These are phyloP conservation scores for Ophiostoma populinum DNA, from an alignment of 2,329 filamentous ascomycete genomes.

Conservation along the genomic window DNA sequence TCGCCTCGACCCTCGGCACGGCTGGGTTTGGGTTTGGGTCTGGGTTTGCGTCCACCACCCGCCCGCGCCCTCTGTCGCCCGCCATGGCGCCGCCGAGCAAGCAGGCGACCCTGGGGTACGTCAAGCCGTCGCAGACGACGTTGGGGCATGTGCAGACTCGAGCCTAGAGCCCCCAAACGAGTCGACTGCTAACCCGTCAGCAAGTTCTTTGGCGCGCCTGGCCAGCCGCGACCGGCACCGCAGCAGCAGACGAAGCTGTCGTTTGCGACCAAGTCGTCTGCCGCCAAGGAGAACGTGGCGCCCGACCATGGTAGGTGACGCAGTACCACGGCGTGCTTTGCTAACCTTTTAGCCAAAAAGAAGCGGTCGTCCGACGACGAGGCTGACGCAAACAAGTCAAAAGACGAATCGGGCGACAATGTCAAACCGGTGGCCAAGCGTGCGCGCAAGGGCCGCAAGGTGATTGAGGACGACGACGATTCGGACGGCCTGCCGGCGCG, in stretches of 20 bases:
- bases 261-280: conserved; percentile 37
- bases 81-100: conserved; percentile 35
- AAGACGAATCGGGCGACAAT: conserved; percentile 27
- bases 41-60: not conserved
- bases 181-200: conserved; percentile 27
- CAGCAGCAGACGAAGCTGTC: conserved; percentile 64
- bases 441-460: conserved; percentile 27
- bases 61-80: not conserved
- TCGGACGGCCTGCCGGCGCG: not conserved
- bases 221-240: conserved; percentile 36
- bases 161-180: not conserved
- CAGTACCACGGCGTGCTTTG: too few relatives aligned
- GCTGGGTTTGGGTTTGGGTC: too few relatives aligned
- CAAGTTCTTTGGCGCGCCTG: conserved; percentile 65
- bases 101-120: conserved; percentile 80
- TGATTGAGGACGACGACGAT: conserved; percentile 33
- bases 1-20: not conserved
- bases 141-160: conserved; percentile 46
- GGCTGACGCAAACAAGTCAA: conserved; percentile 9
- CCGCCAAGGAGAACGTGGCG: conserved; percentile 21
- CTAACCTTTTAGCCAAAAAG: conserved; percentile 6
- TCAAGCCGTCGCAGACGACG: conserved; percentile 55
- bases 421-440: conserved; percentile 40
- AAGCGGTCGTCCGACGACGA: conserved; percentile 10
- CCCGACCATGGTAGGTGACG: conserved; percentile 20